A percentile compares a stretch with the other conserved stretches of the same genome.
These are phyloP conservation scores for Mrakia frigida DNA, from an alignment of 768 basidiomycete genomes.

Conservation along the genomic window DNA sequence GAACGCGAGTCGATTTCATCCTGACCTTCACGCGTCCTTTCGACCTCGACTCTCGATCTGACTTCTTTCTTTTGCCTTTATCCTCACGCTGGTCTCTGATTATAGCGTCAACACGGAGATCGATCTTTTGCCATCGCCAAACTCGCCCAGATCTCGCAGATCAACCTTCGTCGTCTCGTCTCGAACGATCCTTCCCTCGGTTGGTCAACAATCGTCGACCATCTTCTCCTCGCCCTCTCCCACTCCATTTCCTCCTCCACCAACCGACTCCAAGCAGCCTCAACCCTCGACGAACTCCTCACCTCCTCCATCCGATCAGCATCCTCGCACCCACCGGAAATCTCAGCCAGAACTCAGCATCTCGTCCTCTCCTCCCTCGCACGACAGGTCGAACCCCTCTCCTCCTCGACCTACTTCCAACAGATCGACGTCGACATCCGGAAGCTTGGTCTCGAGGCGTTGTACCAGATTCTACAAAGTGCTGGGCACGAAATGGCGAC, in stretches of 20 bases:
- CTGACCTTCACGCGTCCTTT: not conserved
- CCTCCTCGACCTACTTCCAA: conserved; percentile 45
- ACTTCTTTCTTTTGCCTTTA: not conserved
- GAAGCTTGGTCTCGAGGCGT: conserved; percentile 77
- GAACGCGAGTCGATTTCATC: conserved; percentile 52
- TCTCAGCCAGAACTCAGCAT: conserved; percentile 67
- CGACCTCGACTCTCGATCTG: not conserved
- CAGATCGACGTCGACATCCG: conserved; percentile 63
- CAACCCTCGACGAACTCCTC: conserved; percentile 77
- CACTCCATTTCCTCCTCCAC: conserved; percentile 60
- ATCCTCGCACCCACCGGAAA: conserved; percentile 50
- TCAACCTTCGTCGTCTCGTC: conserved; percentile 83
- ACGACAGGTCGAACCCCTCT: conserved; percentile 57
- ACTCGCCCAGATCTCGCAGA: conserved; percentile 67
- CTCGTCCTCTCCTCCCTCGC: conserved; percentile 80
- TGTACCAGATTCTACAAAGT: conserved; percentile 83
- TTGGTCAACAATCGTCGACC: conserved; percentile 74
- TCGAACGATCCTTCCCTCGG: conserved; percentile 74
- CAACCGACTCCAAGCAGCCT: conserved; percentile 83
- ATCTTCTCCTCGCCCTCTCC: conserved; percentile 71
- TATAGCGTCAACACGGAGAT: conserved; percentile 53
- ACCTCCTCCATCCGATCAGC: conserved; percentile 52
- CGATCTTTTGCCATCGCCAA: conserved; percentile 76
- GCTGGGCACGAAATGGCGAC: conserved; percentile 85
- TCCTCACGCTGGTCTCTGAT: too few relatives aligned